phyloP scores from a whole-genome alignment of 306 rosid species.

The Inga oerstediana region DNA sequence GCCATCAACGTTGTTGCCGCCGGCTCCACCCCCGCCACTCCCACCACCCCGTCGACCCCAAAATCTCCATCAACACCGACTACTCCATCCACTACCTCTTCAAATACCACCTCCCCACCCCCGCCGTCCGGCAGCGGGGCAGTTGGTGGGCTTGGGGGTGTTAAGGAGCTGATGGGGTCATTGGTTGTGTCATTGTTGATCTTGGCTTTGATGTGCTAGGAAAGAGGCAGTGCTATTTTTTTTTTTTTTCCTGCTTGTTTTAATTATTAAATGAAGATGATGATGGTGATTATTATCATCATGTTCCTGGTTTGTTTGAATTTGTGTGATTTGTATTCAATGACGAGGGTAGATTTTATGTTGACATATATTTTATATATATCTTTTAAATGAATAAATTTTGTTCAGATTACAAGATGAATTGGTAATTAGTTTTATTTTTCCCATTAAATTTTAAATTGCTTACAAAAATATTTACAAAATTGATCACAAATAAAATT shows the following conservation, averaged over 20 bases:
- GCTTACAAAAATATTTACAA: too few species aligned
- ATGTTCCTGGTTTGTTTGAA: background rate
- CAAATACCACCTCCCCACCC: background rate
- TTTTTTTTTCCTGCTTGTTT: background rate
- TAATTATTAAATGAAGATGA: background rate
- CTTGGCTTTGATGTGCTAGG: background rate
- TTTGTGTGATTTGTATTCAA: background rate
- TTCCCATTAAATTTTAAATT: too few species aligned
- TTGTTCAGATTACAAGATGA: background rate
- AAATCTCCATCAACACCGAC: background rate
- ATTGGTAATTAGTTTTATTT: background rate
- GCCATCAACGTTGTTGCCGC: slow-evolving; percentile 29
- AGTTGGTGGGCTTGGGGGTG: background rate
- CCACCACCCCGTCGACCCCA: background rate
- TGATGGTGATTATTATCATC: background rate
- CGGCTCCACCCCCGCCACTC: background rate
- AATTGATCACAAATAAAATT: background rate
- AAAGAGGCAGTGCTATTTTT: background rate
- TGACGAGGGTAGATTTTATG: background rate
- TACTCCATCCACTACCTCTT: background rate
- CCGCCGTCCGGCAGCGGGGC: background rate
- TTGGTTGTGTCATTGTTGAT: background rate
- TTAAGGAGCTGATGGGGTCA: background rate
- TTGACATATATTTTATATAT: background rate
- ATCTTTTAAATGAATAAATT: background rate